Conservation (phyloP, 495 filamentous ascomycete species). For the Daldinia vernicosa region DNA sequence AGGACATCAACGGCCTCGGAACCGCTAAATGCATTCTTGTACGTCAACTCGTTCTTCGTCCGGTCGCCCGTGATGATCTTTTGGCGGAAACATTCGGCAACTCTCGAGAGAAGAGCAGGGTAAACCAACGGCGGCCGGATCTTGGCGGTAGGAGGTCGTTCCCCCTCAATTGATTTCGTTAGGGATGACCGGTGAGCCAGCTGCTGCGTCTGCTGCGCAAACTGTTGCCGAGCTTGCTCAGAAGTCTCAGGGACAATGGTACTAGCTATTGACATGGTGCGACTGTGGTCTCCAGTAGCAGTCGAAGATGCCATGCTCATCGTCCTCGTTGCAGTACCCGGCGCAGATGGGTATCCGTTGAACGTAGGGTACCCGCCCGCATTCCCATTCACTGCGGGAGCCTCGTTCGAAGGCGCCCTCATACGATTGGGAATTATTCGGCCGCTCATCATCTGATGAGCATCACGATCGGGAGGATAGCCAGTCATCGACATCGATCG, state of each 20-base stretch:
- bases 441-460: constrained; percentile 89
- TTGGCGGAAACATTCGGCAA: constrained; percentile 89
- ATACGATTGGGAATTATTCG: constrained; percentile 76
- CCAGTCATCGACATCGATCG: constrained; percentile 95
- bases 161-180: constrained; percentile 57
- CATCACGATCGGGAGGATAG: constrained; percentile 78
- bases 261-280: constrained; percentile 91
- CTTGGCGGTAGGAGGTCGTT: constrained; percentile 59
- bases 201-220: constrained; percentile 47
- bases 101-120: constrained; percentile 87
- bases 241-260: constrained; percentile 65
- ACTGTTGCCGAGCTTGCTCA: constrained; percentile 49
- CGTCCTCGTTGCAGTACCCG: constrained; percentile 59
- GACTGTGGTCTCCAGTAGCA: constrained; percentile 51
- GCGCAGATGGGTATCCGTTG: constrained; percentile 43
- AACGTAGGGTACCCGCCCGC: constrained; percentile 28
- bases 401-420: constrained; percentile 54
- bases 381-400: constrained; percentile 32
- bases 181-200: constrained; percentile 56
- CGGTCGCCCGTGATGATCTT: constrained; percentile 83
- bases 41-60: constrained; percentile 95
- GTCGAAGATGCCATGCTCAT: constrained; percentile 63
- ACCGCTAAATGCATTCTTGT: constrained; percentile 95
- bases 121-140: constrained; percentile 83
- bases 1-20: constrained; percentile 95